A percentile compares a stretch with the other conserved stretches of the same genome.
phyloP scores from a whole-genome alignment of 2,329 filamentous ascomycete species.

The Penicillium sp. region DNA sequence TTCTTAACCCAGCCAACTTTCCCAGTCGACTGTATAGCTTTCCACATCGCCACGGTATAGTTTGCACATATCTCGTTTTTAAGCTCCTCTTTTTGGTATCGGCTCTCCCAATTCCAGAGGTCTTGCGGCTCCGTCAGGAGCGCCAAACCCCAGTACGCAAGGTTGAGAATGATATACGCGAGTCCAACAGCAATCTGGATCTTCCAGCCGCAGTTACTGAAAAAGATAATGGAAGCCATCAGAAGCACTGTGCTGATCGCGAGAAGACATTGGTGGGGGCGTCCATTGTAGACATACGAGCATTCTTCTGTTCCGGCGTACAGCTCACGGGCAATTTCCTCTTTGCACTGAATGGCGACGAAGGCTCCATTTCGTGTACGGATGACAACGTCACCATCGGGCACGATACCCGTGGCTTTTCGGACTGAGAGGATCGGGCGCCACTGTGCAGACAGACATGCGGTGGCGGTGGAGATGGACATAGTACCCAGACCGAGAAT shows the following conservation, averaged over 20 bases:
- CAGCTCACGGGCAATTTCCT: conserved; percentile 62
- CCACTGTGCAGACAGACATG: conserved; percentile 61
- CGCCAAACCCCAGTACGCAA: conserved; percentile 58
- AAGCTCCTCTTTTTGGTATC: conserved; percentile 37
- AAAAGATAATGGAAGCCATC: conserved; percentile 61
- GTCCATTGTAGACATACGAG: conserved; percentile 52
- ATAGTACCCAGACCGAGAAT: conserved; percentile 54
- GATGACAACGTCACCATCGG: conserved; percentile 61
- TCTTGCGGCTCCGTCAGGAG: conserved; percentile 51
- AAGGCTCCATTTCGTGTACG: conserved; percentile 62
- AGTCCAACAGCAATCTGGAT: conserved; percentile 60
- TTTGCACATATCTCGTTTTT: background rate
- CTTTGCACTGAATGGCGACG: conserved; percentile 57
- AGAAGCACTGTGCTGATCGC: conserved; percentile 59
- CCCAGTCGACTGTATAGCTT: conserved; percentile 56
- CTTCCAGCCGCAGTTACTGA: conserved; percentile 63
- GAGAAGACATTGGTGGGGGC: conserved; percentile 55
- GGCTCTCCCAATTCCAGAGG: conserved; percentile 54
- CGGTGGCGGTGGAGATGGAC: conserved; percentile 54
- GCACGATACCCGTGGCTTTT: conserved; percentile 50
- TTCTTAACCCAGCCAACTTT: conserved; percentile 55
- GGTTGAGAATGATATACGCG: conserved; percentile 61
- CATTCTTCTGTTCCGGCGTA: conserved; percentile 63
- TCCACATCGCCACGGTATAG: conserved; percentile 43
- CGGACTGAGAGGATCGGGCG: conserved; percentile 55